Evolutionary conservation across 371 early-diverging fungal species (phyloP).

Genomic region (Haplosporangium sp.): DNA sequence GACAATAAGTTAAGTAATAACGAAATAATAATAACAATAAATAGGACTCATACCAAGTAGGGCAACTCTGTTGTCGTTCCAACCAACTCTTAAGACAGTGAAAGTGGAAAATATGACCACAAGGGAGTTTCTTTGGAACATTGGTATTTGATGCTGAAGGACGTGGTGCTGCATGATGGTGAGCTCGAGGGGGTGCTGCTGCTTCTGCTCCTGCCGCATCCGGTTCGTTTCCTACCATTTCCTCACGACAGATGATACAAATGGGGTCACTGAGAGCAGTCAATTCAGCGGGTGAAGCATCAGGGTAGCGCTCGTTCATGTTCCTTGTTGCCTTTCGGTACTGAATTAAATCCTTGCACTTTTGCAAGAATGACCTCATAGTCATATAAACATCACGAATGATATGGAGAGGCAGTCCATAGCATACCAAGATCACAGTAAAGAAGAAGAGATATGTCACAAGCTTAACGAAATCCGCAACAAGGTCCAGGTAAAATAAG

Average conservation of each 20-base stretch:
- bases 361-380: slow-evolving; percentile 87
- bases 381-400: slow-evolving; percentile 96
- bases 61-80: slow-evolving; percentile 98
- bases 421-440: slow-evolving; percentile 80
- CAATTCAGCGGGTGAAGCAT: slow-evolving; percentile 88
- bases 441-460: slow-evolving; percentile 90
- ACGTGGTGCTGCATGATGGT: slow-evolving; percentile 31
- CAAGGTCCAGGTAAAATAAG: slow-evolving; percentile 88
- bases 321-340: slow-evolving; percentile 94
- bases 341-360: slow-evolving; percentile 87
- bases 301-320: slow-evolving; percentile 95
- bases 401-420: slow-evolving; percentile 93
- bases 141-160: slow-evolving; percentile 61
- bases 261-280: slow-evolving; percentile 82
- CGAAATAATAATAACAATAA: not conserved
- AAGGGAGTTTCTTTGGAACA: slow-evolving; percentile 94
- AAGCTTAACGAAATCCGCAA: slow-evolving; percentile 89
- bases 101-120: slow-evolving; percentile 98
- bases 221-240: slow-evolving; percentile 73
- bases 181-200: slow-evolving; percentile 13
- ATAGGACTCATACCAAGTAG: slow-evolving; percentile 85
- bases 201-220: slow-evolving; percentile 10
- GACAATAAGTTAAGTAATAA: not conserved
- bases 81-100: slow-evolving; percentile 98
- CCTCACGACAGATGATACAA: slow-evolving; percentile 98